Conservation (phyloP, 805 yeast genomes). For the Pichia ethanolica region DNA sequence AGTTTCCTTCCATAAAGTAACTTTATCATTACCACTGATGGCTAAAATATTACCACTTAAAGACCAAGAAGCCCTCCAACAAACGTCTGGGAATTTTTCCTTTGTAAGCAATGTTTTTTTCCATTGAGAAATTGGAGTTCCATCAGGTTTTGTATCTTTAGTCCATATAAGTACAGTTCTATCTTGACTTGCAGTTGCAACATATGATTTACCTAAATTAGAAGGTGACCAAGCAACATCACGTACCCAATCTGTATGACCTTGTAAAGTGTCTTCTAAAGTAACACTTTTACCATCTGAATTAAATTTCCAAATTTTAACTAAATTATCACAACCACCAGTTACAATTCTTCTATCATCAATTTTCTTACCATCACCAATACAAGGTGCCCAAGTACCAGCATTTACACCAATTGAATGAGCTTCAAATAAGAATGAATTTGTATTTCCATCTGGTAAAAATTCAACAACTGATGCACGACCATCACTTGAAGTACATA, state of each 20-base stretch:
- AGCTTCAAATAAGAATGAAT: constrained; percentile 60
- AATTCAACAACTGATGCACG: constrained; percentile 85
- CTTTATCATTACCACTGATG: constrained; percentile 91
- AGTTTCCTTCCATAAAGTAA: constrained; percentile 94
- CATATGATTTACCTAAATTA: constrained; percentile 73
- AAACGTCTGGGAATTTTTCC: constrained; percentile 90
- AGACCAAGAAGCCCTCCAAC: constrained; percentile 98
- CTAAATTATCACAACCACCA: constrained; percentile 92
- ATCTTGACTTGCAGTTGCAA: constrained; percentile 96
- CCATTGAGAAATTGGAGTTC: constrained; percentile 40
- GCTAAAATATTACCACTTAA: constrained; percentile 93
- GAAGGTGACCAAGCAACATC: constrained; percentile 99
- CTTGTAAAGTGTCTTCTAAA: constrained; percentile 71
- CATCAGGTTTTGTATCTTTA: constrained; percentile 30
- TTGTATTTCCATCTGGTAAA: constrained; percentile 77
- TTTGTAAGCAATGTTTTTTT: constrained; percentile 64
- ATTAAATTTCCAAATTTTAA: constrained; percentile 81
- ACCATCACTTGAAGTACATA: constrained; percentile 93
- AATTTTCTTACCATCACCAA: constrained; percentile 26
- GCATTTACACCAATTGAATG: constrained; percentile 93
- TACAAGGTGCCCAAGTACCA: constrained; percentile 88
- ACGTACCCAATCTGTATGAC: constrained; percentile 97
- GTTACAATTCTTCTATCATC: constrained; percentile 71
- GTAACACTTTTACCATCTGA: constrained; percentile 48
- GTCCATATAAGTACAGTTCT: constrained; percentile 94